Conservation (phyloP, 805 yeast genomes). For the Kuraishia hungarica region DNA sequence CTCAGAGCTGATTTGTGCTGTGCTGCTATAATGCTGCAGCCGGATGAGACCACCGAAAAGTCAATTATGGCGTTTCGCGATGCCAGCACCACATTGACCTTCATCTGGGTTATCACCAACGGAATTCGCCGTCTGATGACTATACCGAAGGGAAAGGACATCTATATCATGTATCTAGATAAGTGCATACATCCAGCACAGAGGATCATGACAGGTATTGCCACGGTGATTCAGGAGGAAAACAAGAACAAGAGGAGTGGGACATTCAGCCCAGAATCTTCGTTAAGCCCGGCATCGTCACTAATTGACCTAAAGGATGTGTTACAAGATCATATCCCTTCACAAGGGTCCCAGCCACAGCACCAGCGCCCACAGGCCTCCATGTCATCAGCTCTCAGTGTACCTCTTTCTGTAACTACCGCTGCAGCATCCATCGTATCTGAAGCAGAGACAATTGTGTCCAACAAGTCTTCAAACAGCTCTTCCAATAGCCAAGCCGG, state of each 20-base stretch:
- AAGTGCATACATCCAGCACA: background rate
- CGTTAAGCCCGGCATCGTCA: background rate
- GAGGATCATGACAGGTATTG: background rate
- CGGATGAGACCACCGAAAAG: slow-evolving; percentile 6
- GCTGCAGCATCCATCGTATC: background rate
- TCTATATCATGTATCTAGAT: background rate
- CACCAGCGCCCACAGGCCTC: background rate
- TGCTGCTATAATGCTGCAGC: slow-evolving; percentile 11
- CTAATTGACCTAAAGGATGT: slow-evolving; percentile 1
- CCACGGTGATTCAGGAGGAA: background rate
- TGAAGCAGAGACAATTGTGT: background rate
- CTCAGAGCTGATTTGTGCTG: slow-evolving; percentile 18
- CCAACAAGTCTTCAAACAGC: background rate
- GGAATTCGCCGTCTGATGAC: slow-evolving; percentile 6
- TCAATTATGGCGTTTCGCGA: background rate
- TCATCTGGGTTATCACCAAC: slow-evolving; percentile 5
- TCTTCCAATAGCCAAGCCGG: background rate
- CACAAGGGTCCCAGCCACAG: background rate
- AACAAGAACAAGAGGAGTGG: background rate
- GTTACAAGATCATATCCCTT: background rate
- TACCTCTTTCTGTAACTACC: background rate
- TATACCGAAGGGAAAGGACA: slow-evolving; percentile 1
- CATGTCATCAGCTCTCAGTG: background rate
- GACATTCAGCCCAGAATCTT: background rate
- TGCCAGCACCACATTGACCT: slow-evolving; percentile 1